Base-by-base conservation (phyloP, 148 eudicot species). In the Heliamphora exappendiculata region DNA sequence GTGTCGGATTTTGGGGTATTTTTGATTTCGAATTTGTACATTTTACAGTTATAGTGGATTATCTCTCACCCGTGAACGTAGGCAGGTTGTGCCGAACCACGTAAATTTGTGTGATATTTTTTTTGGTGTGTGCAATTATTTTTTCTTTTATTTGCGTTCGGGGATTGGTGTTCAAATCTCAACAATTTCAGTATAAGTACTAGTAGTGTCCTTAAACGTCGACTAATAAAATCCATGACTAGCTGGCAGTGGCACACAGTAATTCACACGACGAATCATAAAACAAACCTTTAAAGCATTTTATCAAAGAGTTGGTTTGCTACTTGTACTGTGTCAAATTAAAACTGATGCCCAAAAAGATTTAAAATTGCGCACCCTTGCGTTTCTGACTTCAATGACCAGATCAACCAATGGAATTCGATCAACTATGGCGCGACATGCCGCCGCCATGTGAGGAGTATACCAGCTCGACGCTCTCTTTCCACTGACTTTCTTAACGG, bases 361-460 rank as follows among this genome's bases (percentile, higher is more conserved):
- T 19, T 9, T 3, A 26, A 12, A 44, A 55, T 69, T 13, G 22
- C 14, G 24, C 85, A 90, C 98, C 87, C 98, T 85, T 36, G 98
- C 93, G 74, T 94, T 97, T 76, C 98, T 83, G 69, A 92, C 91
- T 77, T 90, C 96, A 45, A 94, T 70, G 57, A 94, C 87, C 55
- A 92, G 80, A 85, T 94, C 94, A 10, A 89, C 96, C 5, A 85
- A 72, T 11, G 96, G 89, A 50, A 94, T 78, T 4, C 98, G 93
- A 14, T 86, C 81, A 14, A 80, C 76, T 8, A 92, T 79, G 50
- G 98, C 98, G 20, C 83, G 82, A 77, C 93, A 81, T 4, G 98
- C 92, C 0, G 98, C 97, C 0, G 88, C 93, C 93, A 92, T 90
- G 84, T 84, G 91, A 73, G 91, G 95, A 39, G 90, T 90, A 81